Conservation (phyloP, 1,284 basidiomycete species). For the Apiotrichum sp. region DNA sequence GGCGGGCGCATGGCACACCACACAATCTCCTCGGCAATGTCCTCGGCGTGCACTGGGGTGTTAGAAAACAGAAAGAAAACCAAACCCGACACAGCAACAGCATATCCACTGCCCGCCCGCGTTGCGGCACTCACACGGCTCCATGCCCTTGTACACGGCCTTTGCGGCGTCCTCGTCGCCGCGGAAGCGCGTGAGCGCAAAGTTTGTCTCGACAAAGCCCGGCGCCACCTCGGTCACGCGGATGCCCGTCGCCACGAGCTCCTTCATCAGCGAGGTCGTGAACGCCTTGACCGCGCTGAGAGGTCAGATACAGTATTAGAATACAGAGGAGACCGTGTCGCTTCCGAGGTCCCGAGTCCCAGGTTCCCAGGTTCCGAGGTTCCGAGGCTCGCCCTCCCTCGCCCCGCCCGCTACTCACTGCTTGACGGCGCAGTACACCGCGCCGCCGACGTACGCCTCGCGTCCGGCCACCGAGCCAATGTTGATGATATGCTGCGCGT, state of each 20-base stretch:
- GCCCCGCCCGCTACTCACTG: slow-evolving; percentile 6
- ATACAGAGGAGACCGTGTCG: too few species aligned
- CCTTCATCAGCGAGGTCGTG: slow-evolving; percentile 69
- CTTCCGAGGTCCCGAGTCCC: too few species aligned
- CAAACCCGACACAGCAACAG: background rate
- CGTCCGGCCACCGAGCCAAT: slow-evolving; percentile 82
- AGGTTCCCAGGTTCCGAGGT: too few species aligned
- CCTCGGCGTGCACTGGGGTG: slow-evolving; percentile 61
- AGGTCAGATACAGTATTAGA: background rate
- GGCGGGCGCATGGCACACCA: slow-evolving; percentile 83
- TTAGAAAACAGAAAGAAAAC: background rate
- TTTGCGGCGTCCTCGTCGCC: slow-evolving; percentile 71
- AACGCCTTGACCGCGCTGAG: slow-evolving; percentile 72
- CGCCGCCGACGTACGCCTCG: slow-evolving; percentile 81
- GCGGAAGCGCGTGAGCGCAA: slow-evolving; percentile 74
- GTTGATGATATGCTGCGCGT: slow-evolving; percentile 72
- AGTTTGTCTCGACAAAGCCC: slow-evolving; percentile 53
- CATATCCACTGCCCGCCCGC: background rate
- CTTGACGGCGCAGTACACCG: slow-evolving; percentile 46
- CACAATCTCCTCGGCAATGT: slow-evolving; percentile 91
- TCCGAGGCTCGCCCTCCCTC: too few species aligned
- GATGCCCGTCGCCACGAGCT: slow-evolving; percentile 77
- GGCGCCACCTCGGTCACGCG: slow-evolving; percentile 84
- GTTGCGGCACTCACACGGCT: slow-evolving; percentile 57
- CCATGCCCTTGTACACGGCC: slow-evolving; percentile 75